Evolutionary conservation across 495 filamentous ascomycete genomes (phyloP).

Genomic region (Aspergillus hancockii): DNA sequence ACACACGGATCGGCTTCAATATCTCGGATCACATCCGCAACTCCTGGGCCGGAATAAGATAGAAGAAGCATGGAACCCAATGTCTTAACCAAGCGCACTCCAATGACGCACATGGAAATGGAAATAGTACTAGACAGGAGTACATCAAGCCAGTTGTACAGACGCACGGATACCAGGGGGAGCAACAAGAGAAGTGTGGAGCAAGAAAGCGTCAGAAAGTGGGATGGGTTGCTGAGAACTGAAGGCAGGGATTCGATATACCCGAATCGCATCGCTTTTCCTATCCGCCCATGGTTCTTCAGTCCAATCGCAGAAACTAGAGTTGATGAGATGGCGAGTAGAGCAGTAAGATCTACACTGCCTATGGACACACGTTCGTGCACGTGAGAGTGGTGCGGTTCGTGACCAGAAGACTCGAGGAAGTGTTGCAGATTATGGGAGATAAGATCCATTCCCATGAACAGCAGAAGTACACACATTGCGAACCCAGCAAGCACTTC

Average conservation of each 20-base stretch:
- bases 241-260: conserved; percentile 80
- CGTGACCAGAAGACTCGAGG: conserved; percentile 64
- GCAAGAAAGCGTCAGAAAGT: conserved; percentile 88
- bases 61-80: conserved; percentile 93
- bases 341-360: conserved; percentile 75
- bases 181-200: conserved; percentile 79
- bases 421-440: conserved; percentile 90
- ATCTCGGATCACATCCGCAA: conserved; percentile 76
- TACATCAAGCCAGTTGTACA: conserved; percentile 80
- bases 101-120: conserved; percentile 81
- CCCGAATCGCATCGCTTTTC: conserved; percentile 75
- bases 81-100: conserved; percentile 75
- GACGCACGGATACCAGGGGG: conserved; percentile 73
- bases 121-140: conserved; percentile 78
- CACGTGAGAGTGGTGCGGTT: conserved; percentile 68
- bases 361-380: conserved; percentile 72
- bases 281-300: conserved; percentile 92
- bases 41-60: conserved; percentile 71
- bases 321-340: conserved; percentile 86
- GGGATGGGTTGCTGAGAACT: conserved; percentile 85
- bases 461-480: conserved; percentile 90
- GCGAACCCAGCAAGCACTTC: conserved; percentile 97
- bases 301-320: conserved; percentile 83
- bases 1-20: conserved; percentile 80
- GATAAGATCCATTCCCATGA: conserved; percentile 94